Base-by-base conservation (phyloP, 1,139 yeast species). In the Scheffersomyces parashehatae region DNA sequence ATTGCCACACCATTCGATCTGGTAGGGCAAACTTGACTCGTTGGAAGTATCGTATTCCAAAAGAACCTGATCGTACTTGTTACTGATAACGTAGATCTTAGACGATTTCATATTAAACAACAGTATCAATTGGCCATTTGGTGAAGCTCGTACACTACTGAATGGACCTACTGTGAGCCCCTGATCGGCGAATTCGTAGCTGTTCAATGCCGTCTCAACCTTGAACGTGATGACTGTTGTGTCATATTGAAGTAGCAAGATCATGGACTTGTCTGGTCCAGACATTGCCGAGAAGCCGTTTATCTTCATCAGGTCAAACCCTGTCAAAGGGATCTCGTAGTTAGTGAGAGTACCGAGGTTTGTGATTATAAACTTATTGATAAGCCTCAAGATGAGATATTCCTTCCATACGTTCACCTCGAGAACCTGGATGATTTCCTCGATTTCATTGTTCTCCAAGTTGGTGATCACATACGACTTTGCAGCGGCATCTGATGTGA, bases 1-100 rank as follows among this genome's bases (percentile, higher is more conserved):
- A 53, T 85, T 83, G 0, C 93, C 89, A 62, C 96, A 88, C 97
- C 97, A 91, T 47, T 75, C 76, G 10, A 88, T 66, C 49, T 78
- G 78, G 33, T 63, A 57, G 1, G 74, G 63, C 56, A 73, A 15
- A 38, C 65, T 50, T 35, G 72, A 62, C 48, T 67, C 75, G 46
- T 61, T 65, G 16, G 68, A 58, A 1, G 70, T 62, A 44, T 73
- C 73, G 44, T 79, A 78, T 43, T 81, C 83, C 31, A 82, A 66
- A n/a, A 85, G 62, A 3, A 75, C 70, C 37, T 73, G 74, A 43
- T 74, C 70, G 49, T 83, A 81, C 40, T 73, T 68, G 9, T 72
- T 62, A 24, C 81, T 80, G 28, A 79, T 71, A 11, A 88, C 83
- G 49, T 73, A 78, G 0, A 87, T 62, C 30, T 71, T 73, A 28